Evolutionary conservation across 495 filamentous ascomycete genomes (phyloP).

Genomic region (Hamigera avellanea): DNA sequence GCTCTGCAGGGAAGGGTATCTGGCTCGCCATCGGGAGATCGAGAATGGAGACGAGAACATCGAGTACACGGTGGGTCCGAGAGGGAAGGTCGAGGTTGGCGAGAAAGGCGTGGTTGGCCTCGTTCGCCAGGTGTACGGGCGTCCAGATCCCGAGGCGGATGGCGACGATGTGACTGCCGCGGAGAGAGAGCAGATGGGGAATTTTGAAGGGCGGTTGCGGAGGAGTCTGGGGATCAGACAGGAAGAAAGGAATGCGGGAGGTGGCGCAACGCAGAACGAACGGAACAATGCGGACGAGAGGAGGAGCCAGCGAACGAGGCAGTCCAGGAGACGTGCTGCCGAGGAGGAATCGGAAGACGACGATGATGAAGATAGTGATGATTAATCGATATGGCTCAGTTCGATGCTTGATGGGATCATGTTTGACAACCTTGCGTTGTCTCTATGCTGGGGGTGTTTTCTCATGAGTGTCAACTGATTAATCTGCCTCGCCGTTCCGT

Average conservation of each 20-base stretch:
- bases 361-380: slow-evolving; percentile 8
- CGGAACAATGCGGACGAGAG: slow-evolving; percentile 1
- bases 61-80: slow-evolving; percentile 68
- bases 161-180: slow-evolving; percentile 34
- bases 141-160: slow-evolving; percentile 12
- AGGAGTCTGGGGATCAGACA: slow-evolving; percentile 19
- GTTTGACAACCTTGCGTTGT: no score
- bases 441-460: no score
- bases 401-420: no score
- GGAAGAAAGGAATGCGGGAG: slow-evolving; percentile 3
- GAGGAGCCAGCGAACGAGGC: slow-evolving; percentile 2
- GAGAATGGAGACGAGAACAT: slow-evolving; percentile 60
- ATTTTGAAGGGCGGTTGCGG: slow-evolving; percentile 19
- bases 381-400: background rate
- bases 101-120: slow-evolving; percentile 58
- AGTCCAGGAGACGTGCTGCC: slow-evolving; percentile 7
- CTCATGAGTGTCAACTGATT: no score
- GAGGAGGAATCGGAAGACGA: slow-evolving; percentile 5
- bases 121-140: slow-evolving; percentile 49
- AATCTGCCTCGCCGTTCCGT: no score
- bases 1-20: slow-evolving; percentile 72
- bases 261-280: background rate
- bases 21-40: slow-evolving; percentile 58
- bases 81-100: slow-evolving; percentile 80
- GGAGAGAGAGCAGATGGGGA: slow-evolving; percentile 14